Evolutionary conservation across 805 yeast species (phyloP), one percentile per base, ranked within the genome.

Genomic region (Tetrapisispora iriomotensis): DNA sequence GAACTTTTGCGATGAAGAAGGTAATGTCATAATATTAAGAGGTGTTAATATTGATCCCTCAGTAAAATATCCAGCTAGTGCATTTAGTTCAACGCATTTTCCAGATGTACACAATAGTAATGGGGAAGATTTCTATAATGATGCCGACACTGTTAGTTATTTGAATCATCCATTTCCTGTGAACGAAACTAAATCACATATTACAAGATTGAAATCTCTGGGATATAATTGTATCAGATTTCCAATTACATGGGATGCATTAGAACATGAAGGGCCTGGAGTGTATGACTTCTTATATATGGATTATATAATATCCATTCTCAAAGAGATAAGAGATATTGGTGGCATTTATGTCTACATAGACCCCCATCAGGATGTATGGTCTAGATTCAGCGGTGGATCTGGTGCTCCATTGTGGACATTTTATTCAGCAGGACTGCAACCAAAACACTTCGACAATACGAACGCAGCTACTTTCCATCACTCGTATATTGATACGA

Each of bases 331-430:
- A 12, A 67, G 73, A 34, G 54, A 68, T 15, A 65, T 76, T 22
- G 94, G 92, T 1, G 90, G 88, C 0, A 56, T 87, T 15, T 82
- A 81, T 50, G 84, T 86, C 6, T 77, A 82, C 48, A 56, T 88
- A 47, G 96, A 88, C 53, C 85, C 94, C 1, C 96, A 88, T 56
- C 96, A 88, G 58, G 96, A 88, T 56, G 94, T 80, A 10, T 88
- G 96, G 96, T 79, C 92, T 1, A 71, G 96, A 35, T 83, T 70
- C 54, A 67, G 77, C 9, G 96, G 96, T 5, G 96, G 96, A 2
- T 77, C 85, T 34, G 96, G 96, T 15, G 95, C 96, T 3, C 96
- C 96, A 1, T 51, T 84, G 52, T 88, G 96, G 96, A 87, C 96
- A 0, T 57, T 87, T 4, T 79, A 82, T 53, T 88, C 92, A 19